phyloP scores from a whole-genome alignment of 179 eudicot species.

The Carnegiea gigantea region DNA sequence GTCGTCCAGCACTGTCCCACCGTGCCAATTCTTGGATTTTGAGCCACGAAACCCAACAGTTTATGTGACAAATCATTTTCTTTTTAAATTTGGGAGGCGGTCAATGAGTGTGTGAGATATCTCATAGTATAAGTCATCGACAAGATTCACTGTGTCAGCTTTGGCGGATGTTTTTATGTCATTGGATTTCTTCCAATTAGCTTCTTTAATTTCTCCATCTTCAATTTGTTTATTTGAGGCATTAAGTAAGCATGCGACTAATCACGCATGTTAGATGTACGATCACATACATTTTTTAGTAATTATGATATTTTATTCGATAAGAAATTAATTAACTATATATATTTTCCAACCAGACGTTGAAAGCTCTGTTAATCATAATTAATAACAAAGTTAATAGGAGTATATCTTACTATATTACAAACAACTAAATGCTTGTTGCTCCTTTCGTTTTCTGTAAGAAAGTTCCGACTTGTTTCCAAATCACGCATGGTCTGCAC shows the following conservation, averaged over 20 bases:
- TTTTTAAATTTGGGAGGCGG: too few species aligned
- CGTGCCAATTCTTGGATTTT: too few species aligned
- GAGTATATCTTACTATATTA: neutral
- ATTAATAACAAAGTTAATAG: conserved; percentile 12
- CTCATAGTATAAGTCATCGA: too few species aligned
- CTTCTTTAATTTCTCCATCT: neutral
- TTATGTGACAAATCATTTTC: too few species aligned
- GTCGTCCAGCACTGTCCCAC: too few species aligned
- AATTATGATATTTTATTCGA: conserved; percentile 4
- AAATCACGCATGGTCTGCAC: neutral
- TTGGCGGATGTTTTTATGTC: neutral
- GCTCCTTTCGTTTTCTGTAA: conserved; percentile 23
- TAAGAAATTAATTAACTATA: neutral
- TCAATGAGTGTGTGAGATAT: too few species aligned
- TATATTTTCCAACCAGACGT: conserved; percentile 8
- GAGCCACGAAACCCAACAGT: too few species aligned
- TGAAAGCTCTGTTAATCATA: conserved; percentile 2
- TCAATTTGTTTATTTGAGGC: neutral
- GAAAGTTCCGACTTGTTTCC: conserved; percentile 13
- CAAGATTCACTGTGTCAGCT: too few species aligned
- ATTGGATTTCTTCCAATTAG: neutral
- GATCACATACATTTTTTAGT: neutral
- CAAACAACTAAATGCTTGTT: conserved; percentile 21
- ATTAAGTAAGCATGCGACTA: conserved; percentile 9
- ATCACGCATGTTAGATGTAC: conserved; percentile 19